Conservation (phyloP, 2,329 filamentous ascomycete genomes). For the Botrytis fabae region DNA sequence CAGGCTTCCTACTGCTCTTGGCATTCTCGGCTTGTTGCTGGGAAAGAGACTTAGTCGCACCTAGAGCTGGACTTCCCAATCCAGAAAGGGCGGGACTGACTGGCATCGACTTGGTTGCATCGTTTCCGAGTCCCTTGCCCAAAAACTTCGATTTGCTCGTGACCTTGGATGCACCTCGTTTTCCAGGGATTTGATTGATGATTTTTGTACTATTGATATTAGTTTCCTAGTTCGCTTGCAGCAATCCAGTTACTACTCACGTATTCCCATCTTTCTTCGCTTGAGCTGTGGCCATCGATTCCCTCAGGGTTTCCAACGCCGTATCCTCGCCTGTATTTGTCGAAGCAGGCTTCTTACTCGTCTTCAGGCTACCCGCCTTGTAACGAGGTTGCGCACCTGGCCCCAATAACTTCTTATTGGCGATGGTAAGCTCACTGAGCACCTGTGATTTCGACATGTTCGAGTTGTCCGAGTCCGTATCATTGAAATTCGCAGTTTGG, state of each 20-base stretch:
- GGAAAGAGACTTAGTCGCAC: slow-evolving; percentile 52
- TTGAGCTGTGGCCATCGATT: slow-evolving; percentile 46
- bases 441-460: not conserved
- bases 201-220: slow-evolving; percentile 45
- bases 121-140: slow-evolving; percentile 31
- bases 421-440: slow-evolving; percentile 7
- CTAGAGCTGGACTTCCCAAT: slow-evolving; percentile 54
- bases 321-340: slow-evolving; percentile 48
- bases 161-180: slow-evolving; percentile 31
- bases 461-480: slow-evolving; percentile 24
- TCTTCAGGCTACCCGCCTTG: slow-evolving; percentile 11
- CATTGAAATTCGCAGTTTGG: slow-evolving; percentile 48
- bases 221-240: slow-evolving; percentile 30
- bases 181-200: slow-evolving; percentile 40
- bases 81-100: slow-evolving; percentile 58
- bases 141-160: slow-evolving; percentile 36
- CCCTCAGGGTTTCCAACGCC: slow-evolving; percentile 53
- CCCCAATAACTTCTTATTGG: slow-evolving; percentile 19
- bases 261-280: slow-evolving; percentile 50
- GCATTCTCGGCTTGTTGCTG: slow-evolving; percentile 54
- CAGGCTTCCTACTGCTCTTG: slow-evolving; percentile 52
- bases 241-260: slow-evolving; percentile 41
- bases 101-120: slow-evolving; percentile 46
- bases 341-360: slow-evolving; percentile 30
- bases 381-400: slow-evolving; percentile 10